Conservation (phyloP, 2,329 filamentous ascomycete species). For the Coleophoma cylindrospora region DNA sequence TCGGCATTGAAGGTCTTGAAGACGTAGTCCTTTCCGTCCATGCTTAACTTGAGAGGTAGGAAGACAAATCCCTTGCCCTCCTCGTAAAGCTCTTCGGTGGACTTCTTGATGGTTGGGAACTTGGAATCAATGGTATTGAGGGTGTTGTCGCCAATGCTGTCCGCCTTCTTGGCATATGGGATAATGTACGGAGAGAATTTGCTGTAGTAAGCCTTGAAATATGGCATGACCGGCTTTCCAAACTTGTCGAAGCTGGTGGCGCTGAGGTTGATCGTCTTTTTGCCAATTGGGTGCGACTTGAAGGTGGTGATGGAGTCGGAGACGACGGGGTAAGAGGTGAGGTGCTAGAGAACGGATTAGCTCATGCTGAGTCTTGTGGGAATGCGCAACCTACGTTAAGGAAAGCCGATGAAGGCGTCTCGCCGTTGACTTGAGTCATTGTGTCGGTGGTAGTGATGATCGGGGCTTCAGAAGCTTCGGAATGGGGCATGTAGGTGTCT, state of each 20-base stretch:
- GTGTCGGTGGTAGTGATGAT: slow-evolving; percentile 3
- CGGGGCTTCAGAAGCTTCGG: slow-evolving; percentile 4
- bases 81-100: slow-evolving; percentile 63
- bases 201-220: slow-evolving; percentile 68
- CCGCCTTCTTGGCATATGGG: slow-evolving; percentile 80
- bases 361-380: not conserved
- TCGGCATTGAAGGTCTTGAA: slow-evolving; percentile 51
- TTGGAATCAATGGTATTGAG: slow-evolving; percentile 63
- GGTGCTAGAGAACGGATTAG: slow-evolving; percentile 52
- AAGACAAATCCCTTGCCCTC: slow-evolving; percentile 58
- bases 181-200: slow-evolving; percentile 56
- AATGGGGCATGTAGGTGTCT: slow-evolving; percentile 11
- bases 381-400: slow-evolving; percentile 36
- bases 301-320: slow-evolving; percentile 73
- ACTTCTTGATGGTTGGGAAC: slow-evolving; percentile 72
- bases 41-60: slow-evolving; percentile 57
- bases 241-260: slow-evolving; percentile 70
- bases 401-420: slow-evolving; percentile 43
- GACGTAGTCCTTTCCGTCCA: slow-evolving; percentile 58
- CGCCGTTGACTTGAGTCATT: slow-evolving; percentile 46
- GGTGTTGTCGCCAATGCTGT: slow-evolving; percentile 69
- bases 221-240: slow-evolving; percentile 72
- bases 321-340: slow-evolving; percentile 79
- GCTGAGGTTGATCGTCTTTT: slow-evolving; percentile 73
- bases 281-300: slow-evolving; percentile 77